phyloP scores from a whole-genome alignment of 2,329 filamentous ascomycete species.

The Fusarium sp. region DNA sequence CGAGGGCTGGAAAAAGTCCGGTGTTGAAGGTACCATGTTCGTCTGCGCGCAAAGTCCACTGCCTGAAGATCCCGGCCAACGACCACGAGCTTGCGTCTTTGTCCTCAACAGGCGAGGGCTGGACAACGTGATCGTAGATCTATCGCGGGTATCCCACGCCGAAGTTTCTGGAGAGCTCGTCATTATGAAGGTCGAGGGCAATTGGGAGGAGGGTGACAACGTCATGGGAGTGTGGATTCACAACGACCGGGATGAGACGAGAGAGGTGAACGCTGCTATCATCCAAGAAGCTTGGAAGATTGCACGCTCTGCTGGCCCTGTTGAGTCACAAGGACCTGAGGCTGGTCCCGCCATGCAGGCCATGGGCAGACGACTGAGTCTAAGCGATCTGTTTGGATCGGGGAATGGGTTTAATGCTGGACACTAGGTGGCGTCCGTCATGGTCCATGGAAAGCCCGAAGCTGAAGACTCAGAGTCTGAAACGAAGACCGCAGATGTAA shows the following conservation, averaged over 20 bases:
- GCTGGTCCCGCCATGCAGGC: slow-evolving; percentile 58
- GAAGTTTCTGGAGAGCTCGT: slow-evolving; percentile 70
- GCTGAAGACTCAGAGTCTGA: background rate
- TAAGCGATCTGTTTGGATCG: slow-evolving; percentile 60
- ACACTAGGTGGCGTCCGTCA: slow-evolving; percentile 31
- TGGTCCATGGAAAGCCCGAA: slow-evolving; percentile 8
- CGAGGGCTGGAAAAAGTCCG: slow-evolving; percentile 84
- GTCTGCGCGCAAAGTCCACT: slow-evolving; percentile 74
- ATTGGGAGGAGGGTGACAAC: slow-evolving; percentile 52
- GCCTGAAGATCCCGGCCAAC: slow-evolving; percentile 49
- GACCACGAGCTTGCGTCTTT: slow-evolving; percentile 69
- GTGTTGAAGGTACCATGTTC: slow-evolving; percentile 89
- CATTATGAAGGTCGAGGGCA: slow-evolving; percentile 58
- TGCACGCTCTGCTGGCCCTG: slow-evolving; percentile 48
- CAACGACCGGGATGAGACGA: slow-evolving; percentile 59
- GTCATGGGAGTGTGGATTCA: slow-evolving; percentile 68
- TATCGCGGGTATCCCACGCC: slow-evolving; percentile 70
- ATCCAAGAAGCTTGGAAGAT: slow-evolving; percentile 59
- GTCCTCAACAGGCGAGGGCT: slow-evolving; percentile 78
- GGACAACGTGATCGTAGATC: slow-evolving; percentile 75
- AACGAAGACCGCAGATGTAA: background rate
- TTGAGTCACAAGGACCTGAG: slow-evolving; percentile 49
- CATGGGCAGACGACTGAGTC: slow-evolving; percentile 57
- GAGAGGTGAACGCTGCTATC: slow-evolving; percentile 55
- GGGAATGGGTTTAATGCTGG: slow-evolving; percentile 42